These are phyloP conservation scores for Globisporangium paroecandrum DNA, from an alignment of 352 stramenopile species.

Conservation along the genomic window DNA sequence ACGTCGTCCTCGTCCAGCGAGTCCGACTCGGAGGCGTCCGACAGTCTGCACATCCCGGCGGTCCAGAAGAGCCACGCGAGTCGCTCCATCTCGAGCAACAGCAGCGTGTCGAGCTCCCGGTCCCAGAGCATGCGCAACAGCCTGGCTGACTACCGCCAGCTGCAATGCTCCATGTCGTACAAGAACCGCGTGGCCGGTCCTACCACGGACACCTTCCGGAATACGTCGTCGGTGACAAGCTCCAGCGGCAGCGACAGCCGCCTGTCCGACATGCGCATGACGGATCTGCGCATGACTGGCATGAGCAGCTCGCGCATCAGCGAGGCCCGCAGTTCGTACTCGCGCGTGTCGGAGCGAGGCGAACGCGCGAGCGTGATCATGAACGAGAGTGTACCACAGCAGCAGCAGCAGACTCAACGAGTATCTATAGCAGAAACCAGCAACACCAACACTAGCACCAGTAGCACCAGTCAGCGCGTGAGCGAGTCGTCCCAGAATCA, in stretches of 20 bases:
- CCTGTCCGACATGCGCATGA: conserved; percentile 21
- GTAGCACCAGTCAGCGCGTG: conserved; percentile 18
- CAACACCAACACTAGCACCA: neutral
- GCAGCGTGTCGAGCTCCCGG: conserved; percentile 17
- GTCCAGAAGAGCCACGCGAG: conserved; percentile 1
- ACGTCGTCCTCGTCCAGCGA: conserved; percentile 18
- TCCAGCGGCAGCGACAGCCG: conserved; percentile 10
- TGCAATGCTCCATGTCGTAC: conserved; percentile 85
- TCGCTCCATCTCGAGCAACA: conserved; percentile 16
- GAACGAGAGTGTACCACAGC: conserved; percentile 16
- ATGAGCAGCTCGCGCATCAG: conserved; percentile 24
- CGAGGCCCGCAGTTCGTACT: conserved; percentile 7
- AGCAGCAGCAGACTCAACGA: conserved; percentile 8
- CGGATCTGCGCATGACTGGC: conserved; percentile 26
- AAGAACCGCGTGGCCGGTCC: conserved; percentile 57
- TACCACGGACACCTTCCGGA: conserved; percentile 25
- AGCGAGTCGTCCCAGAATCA: conserved; percentile 12
- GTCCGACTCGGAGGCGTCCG: conserved; percentile 13
- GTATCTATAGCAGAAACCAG: conserved; percentile 7
- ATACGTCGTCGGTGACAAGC: conserved; percentile 14
- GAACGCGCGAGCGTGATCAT: neutral
- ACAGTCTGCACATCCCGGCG: neutral
- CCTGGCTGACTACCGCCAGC: conserved; percentile 70
- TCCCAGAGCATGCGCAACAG: conserved; percentile 21
- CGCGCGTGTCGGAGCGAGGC: conserved; percentile 13